phyloP scores from a whole-genome alignment of 257 asterid genomes.

The Petunia axillaris region DNA sequence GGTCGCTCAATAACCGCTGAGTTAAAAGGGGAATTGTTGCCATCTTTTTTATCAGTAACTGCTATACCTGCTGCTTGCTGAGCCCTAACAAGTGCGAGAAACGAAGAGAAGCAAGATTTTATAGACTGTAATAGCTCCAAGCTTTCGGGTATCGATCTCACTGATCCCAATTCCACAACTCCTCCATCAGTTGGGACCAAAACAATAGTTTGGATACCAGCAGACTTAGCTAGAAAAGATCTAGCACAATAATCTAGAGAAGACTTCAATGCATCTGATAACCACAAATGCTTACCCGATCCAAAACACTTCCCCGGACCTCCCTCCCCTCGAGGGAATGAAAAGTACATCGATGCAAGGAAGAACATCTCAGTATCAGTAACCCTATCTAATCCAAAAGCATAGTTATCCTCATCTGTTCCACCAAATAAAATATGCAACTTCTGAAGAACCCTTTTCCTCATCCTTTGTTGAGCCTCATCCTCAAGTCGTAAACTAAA shows the following conservation, averaged over 20 bases:
- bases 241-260: constrained; percentile 68
- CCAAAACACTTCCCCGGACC: constrained; percentile 87
- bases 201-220: constrained; percentile 85
- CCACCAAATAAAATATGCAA: constrained; percentile 83
- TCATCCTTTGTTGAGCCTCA: constrained; percentile 84
- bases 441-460: constrained; percentile 81
- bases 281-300: constrained; percentile 69
- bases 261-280: constrained; percentile 56
- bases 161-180: constrained; percentile 91
- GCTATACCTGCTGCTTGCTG: constrained; percentile 50
- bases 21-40: constrained; percentile 29
- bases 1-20: constrained; percentile 40
- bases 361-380: constrained; percentile 97
- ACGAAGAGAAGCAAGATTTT: constrained; percentile 62
- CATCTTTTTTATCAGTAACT: constrained; percentile 41
- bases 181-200: constrained; percentile 87
- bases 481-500: constrained; percentile 62
- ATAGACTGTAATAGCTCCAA: constrained; percentile 55
- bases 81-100: constrained; percentile 43
- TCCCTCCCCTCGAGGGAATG: constrained; percentile 80
- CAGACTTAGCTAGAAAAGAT: constrained; percentile 80
- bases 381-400: constrained; percentile 87
- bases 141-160: constrained; percentile 70
- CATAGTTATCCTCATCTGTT: constrained; percentile 75
- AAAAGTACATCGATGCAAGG: constrained; percentile 94